Base-by-base conservation (phyloP, 192 early-diverging fungal genomes). In the Coemansia sp. region DNA sequence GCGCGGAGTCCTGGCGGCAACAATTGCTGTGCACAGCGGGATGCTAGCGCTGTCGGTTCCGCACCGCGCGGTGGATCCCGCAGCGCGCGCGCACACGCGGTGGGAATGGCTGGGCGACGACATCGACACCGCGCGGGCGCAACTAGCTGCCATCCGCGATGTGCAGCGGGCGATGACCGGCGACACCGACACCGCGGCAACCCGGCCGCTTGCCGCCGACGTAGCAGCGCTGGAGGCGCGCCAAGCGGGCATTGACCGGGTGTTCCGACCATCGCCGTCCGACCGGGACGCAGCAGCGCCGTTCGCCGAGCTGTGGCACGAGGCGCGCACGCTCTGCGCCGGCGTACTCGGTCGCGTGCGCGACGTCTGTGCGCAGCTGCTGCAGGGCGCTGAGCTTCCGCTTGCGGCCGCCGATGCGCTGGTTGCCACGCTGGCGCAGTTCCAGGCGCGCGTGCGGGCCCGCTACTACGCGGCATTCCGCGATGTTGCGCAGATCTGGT, bases 61-160 rank as follows among this genome's bases (percentile, higher is more conserved):
- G 6, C 73, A 86, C 32, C 87, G 92, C 22, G 88, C 92, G 0
- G 81, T 92, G 19, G 96, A 98, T 77, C 95, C 96, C 4, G 94
- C 93, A 6, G 84, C 90, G 5, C 87, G 88, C 63, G 85, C 91
- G 1, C 85, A 86, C 19, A 74, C 89, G 10, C 88, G 87, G 70
- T 84, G 90, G 56, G 69, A 85, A 39, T 88, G 90, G 59, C 73
- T 94, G 16, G 83, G 83, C 43, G 67, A 82, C 57, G 88, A 90
- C 49, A 73, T 86, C 13, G 66, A 72, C 8, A 47, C 66, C 0
- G 60, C 87, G 3, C 65, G 77, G 15, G 79, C 84, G 5, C 87
- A 91, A 45, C 86, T 94, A 13, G 70, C 83, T 3, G 87, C 91
- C 2, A 82, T 85, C 36, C 37, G 69, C 16, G 48, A 69, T 3